Evolutionary conservation across 257 asterid genomes (phyloP).

Genomic region (Thymus mandschuricus): DNA sequence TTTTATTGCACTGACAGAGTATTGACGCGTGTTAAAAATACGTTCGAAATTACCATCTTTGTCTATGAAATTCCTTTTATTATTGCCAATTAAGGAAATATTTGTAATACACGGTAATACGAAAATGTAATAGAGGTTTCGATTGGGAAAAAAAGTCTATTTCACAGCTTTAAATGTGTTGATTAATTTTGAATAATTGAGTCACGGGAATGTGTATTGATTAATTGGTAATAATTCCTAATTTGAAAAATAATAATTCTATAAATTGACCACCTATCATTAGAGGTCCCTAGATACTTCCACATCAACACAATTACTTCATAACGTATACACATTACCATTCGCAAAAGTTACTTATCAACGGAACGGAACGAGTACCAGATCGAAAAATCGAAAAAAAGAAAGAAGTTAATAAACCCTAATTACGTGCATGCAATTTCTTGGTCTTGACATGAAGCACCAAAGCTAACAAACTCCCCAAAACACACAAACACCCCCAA

Average conservation of each 20-base stretch:
- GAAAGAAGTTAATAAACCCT: not conserved
- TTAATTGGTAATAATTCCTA: not conserved
- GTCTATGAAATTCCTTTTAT: no score
- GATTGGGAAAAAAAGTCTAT: no score
- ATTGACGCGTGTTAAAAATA: no score
- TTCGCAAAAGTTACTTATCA: not conserved
- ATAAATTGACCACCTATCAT: not conserved
- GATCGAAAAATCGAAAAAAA: not conserved
- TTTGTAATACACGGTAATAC: no score
- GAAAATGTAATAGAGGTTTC: no score
- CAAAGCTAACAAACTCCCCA: conserved; percentile 56
- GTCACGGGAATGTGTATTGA: no score
- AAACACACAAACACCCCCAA: conserved; percentile 64
- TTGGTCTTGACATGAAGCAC: conserved; percentile 54
- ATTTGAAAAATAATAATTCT: not conserved
- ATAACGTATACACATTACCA: not conserved
- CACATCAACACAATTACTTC: not conserved
- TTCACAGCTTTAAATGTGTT: not conserved
- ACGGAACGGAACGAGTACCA: no score
- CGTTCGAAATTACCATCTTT: no score
- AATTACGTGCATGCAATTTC: conserved; percentile 32
- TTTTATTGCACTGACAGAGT: no score
- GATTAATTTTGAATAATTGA: not conserved
- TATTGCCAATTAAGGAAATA: no score
- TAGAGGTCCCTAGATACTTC: not conserved